Conservation (phyloP, 805 yeast genomes). For the Wickerhamia fluorescens region DNA sequence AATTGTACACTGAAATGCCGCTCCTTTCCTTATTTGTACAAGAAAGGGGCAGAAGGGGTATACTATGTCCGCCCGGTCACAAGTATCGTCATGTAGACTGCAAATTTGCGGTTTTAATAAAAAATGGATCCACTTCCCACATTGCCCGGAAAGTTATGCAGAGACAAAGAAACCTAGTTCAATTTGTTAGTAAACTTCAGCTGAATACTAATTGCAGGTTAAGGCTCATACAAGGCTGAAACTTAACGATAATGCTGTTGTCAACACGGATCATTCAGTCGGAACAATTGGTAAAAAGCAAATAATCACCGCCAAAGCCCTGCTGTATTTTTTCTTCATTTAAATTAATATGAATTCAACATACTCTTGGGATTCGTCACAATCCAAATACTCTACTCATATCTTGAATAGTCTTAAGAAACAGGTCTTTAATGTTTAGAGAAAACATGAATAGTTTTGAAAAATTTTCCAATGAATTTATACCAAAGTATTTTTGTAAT, state of each 20-base stretch:
- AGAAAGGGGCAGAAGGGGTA: slow-evolving; percentile 30
- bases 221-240: slow-evolving; percentile 57
- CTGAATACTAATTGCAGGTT: too few species aligned
- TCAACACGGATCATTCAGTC: slow-evolving; percentile 48
- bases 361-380: slow-evolving; percentile 5
- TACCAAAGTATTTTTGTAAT: slow-evolving; percentile 2
- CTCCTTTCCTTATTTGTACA: slow-evolving; percentile 40
- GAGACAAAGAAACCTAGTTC: too few species aligned
- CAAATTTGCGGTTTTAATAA: neutral
- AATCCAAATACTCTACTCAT: slow-evolving; percentile 5
- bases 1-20: slow-evolving; percentile 48
- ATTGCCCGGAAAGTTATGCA: too few species aligned
- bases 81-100: slow-evolving; percentile 31
- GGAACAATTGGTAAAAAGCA: slow-evolving; percentile 54
- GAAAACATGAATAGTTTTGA: slow-evolving; percentile 1
- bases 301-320: slow-evolving; percentile 38
- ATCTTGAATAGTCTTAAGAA: slow-evolving; percentile 4
- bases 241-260: slow-evolving; percentile 51
- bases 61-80: slow-evolving; percentile 49
- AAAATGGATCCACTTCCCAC: too few species aligned
- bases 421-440: slow-evolving; percentile 1
- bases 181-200: slow-evolving; percentile 1
- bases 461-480: slow-evolving; percentile 4
- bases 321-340: slow-evolving; percentile 1
- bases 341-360: too few species aligned